These are phyloP conservation scores for Verticillium nubilum DNA, from an alignment of 2,329 filamentous ascomycete genomes.

Conservation along the genomic window DNA sequence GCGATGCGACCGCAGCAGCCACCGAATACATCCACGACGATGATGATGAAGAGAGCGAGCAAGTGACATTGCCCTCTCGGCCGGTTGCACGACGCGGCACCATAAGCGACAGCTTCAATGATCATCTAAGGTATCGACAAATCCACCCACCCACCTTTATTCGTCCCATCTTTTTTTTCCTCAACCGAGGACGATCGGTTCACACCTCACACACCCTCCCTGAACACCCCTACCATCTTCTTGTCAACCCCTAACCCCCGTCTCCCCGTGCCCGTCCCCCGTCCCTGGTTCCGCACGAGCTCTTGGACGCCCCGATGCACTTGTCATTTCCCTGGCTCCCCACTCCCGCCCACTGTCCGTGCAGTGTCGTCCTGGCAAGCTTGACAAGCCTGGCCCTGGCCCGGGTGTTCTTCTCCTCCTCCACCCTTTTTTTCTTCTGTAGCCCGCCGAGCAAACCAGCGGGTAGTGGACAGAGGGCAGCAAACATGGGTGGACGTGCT, in stretches of 20 bases:
- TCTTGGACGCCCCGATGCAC: slow-evolving; percentile 1
- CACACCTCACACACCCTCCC: background rate
- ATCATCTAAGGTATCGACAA: background rate
- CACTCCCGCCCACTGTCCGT: slow-evolving; percentile 1
- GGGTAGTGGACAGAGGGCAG: background rate
- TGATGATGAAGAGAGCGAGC: no score
- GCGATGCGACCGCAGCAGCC: no score
- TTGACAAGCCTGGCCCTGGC: background rate
- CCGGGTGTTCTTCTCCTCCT: background rate
- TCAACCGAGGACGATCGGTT: background rate
- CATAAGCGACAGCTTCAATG: background rate
- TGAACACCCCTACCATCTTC: background rate
- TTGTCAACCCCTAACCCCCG: background rate
- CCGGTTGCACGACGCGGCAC: background rate
- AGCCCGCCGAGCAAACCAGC: background rate
- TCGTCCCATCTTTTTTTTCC: background rate
- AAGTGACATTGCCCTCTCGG: no score
- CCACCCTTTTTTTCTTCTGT: background rate
- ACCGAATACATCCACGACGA: no score
- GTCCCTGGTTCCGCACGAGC: slow-evolving; percentile 1
- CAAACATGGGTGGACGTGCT: background rate
- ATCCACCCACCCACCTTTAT: background rate
- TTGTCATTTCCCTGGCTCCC: slow-evolving; percentile 4
- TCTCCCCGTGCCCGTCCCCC: background rate
- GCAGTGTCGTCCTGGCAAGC: background rate